Evolutionary conservation across 1,139 yeast genomes (phyloP).

Genomic region (Protomyces arabidopsidicola): DNA sequence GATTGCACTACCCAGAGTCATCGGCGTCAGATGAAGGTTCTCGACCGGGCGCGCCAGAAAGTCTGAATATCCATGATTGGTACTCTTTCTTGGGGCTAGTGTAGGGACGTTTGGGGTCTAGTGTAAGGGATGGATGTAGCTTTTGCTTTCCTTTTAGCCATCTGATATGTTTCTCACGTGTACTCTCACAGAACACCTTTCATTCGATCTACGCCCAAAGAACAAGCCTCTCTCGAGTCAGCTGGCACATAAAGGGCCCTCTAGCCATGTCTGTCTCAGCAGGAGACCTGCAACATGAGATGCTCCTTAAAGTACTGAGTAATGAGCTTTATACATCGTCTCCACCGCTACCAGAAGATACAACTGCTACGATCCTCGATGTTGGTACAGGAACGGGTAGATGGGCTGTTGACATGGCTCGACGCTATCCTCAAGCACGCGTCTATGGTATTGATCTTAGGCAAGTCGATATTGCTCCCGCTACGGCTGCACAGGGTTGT

Average conservation of each 20-base stretch:
- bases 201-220: too few relatives aligned
- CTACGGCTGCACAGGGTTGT: not conserved
- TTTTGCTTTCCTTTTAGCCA: too few relatives aligned
- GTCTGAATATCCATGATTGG: slow-evolving; percentile 22
- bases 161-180: too few relatives aligned
- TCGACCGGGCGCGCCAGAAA: slow-evolving; percentile 20
- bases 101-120: not conserved
- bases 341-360: not conserved
- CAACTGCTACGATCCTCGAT: slow-evolving; percentile 27
- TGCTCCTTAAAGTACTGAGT: slow-evolving; percentile 5
- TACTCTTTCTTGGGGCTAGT: slow-evolving; percentile 20
- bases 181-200: too few relatives aligned
- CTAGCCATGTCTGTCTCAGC: not conserved
- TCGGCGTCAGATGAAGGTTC: slow-evolving; percentile 10
- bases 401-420: slow-evolving; percentile 31
- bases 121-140: too few relatives aligned
- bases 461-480: slow-evolving; percentile 12
- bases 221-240: too few relatives aligned
- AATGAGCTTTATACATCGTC: slow-evolving; percentile 6
- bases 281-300: slow-evolving; percentile 18
- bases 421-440: slow-evolving; percentile 26
- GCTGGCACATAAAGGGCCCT: too few relatives aligned
- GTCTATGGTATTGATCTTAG: slow-evolving; percentile 30
- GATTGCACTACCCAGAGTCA: slow-evolving; percentile 15
- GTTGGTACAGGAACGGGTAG: slow-evolving; percentile 31